These are phyloP conservation scores for Suillus bovinus DNA, from an alignment of 768 basidiomycete genomes.

Conservation along the genomic window DNA sequence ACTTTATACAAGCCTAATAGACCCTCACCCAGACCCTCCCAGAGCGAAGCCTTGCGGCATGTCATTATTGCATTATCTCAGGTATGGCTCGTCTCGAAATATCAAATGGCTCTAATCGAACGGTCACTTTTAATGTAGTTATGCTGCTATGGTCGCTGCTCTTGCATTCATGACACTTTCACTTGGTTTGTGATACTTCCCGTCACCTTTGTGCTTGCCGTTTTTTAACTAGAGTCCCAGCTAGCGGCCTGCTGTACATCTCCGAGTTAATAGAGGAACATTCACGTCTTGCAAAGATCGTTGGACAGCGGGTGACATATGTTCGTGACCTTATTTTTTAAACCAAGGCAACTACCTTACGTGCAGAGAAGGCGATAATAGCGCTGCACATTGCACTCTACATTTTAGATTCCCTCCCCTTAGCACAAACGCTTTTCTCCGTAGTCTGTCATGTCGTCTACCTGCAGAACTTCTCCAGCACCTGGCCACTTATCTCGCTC, in stretches of 20 bases:
- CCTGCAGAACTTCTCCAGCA: slow-evolving; percentile 85
- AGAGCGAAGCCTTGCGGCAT: background rate
- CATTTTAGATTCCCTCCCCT: slow-evolving; percentile 79
- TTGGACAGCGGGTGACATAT: slow-evolving; percentile 87
- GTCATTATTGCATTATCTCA: slow-evolving; percentile 50
- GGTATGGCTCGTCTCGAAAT: slow-evolving; percentile 39
- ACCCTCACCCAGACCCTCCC: background rate
- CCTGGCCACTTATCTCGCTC: slow-evolving; percentile 94
- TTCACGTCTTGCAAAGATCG: slow-evolving; percentile 72
- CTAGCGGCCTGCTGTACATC: slow-evolving; percentile 90
- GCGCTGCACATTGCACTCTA: slow-evolving; percentile 74
- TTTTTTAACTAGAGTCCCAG: slow-evolving; percentile 41
- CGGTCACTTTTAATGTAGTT: slow-evolving; percentile 42
- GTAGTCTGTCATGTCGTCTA: slow-evolving; percentile 85
- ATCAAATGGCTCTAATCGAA: slow-evolving; percentile 8
- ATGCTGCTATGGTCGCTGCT: slow-evolving; percentile 71
- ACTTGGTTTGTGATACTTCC: slow-evolving; percentile 56
- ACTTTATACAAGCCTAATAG: background rate
- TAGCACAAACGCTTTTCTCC: slow-evolving; percentile 75
- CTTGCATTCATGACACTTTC: slow-evolving; percentile 92
- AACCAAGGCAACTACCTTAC: slow-evolving; percentile 6
- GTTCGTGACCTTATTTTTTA: slow-evolving; percentile 48
- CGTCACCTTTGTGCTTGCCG: slow-evolving; percentile 1
- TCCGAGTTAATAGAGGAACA: slow-evolving; percentile 97
- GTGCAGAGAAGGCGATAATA: slow-evolving; percentile 66